A percentile compares a stretch with the other conserved stretches of the same genome.
Evolutionary conservation across 2,329 filamentous ascomycete species (phyloP).

Genomic region (Pseudogymnoascus sp.): DNA sequence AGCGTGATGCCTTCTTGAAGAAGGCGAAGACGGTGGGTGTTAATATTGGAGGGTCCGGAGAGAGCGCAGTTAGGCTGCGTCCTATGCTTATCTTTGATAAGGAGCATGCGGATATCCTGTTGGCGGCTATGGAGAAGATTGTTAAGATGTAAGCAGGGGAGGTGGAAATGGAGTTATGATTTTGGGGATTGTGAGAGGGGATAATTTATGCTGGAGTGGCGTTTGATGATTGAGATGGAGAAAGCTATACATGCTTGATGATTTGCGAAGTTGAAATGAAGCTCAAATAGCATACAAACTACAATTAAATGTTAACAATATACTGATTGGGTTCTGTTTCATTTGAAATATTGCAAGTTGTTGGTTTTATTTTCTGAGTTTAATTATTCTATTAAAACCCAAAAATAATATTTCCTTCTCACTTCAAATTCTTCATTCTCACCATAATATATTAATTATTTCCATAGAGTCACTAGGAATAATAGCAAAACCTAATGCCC

Average conservation of each 20-base stretch:
- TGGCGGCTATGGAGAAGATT: conserved; percentile 64
- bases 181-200: not conserved
- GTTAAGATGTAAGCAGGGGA: conserved; percentile 23
- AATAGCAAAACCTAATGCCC: no score
- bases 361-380: no score
- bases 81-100: conserved; percentile 84
- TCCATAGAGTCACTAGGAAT: no score
- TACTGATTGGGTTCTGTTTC: not conserved
- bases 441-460: no score
- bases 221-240: not conserved
- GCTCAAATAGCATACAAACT: not conserved
- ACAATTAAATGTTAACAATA: not conserved
- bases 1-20: conserved; percentile 60
- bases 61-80: conserved; percentile 60
- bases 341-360: not conserved
- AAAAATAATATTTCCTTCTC: not conserved
- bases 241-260: not conserved
- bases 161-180: not conserved
- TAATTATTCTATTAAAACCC: no score
- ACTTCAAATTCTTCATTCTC: no score
- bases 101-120: conserved; percentile 78
- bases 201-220: not conserved
- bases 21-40: conserved; percentile 65
- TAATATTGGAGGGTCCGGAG: conserved; percentile 71
- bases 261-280: not conserved